Conservation (phyloP, 2,329 filamentous ascomycete species). For the Exophiala spinifera region DNA sequence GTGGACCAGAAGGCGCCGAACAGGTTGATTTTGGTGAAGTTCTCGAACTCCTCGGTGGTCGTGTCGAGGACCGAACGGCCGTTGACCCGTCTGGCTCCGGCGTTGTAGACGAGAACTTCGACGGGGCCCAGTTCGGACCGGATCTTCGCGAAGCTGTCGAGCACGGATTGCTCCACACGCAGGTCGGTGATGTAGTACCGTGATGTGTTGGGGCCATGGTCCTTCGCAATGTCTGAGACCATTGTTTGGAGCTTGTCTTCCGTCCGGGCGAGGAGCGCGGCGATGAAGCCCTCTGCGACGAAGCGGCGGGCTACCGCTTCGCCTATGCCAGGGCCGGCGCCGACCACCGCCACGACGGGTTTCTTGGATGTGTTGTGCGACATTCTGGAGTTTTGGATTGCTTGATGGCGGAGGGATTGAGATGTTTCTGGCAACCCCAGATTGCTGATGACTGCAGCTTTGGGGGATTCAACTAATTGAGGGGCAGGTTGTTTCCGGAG, state of each 20-base stretch:
- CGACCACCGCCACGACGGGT: conserved; percentile 24
- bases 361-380: conserved; percentile 19
- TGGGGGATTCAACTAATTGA: no score
- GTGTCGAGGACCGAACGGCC: conserved; percentile 23
- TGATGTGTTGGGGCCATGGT: conserved; percentile 15
- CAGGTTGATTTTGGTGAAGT: conserved; percentile 27
- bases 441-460: no score
- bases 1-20: conserved; percentile 27
- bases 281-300: conserved; percentile 20
- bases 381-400: conserved; percentile 8
- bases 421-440: no score
- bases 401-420: no score
- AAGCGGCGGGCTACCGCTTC: conserved; percentile 26
- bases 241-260: conserved; percentile 25
- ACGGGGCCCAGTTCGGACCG: conserved; percentile 19
- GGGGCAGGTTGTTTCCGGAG: no score
- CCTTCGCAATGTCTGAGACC: conserved; percentile 18
- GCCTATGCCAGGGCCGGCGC: conserved; percentile 24
- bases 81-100: conserved; percentile 24
- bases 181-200: conserved; percentile 25
- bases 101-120: conserved; percentile 23
- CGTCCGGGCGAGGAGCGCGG: conserved; percentile 22
- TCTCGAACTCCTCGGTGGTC: conserved; percentile 23
- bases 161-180: conserved; percentile 14
- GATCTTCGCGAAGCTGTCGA: conserved; percentile 18